Evolutionary conservation across 2,329 filamentous ascomycete genomes (phyloP).

Genomic region (Thyridium curvatum): DNA sequence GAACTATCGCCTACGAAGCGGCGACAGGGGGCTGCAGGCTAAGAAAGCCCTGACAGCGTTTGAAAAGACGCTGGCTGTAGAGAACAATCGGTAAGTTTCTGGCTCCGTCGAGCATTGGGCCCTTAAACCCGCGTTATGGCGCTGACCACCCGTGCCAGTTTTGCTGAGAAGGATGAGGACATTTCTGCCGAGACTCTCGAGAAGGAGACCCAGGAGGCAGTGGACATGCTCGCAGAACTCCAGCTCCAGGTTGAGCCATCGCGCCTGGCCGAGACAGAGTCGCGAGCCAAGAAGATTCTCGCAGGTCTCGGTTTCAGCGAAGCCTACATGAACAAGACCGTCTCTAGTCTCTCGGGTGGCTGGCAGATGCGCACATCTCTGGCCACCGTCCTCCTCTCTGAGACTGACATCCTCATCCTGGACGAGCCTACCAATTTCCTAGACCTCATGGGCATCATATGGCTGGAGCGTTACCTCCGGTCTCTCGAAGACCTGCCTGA

Average conservation of each 20-base stretch:
- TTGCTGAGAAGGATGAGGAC: slow-evolving; percentile 39
- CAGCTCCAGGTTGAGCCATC: slow-evolving; percentile 62
- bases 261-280: slow-evolving; percentile 48
- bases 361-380: slow-evolving; percentile 67
- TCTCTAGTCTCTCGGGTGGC: slow-evolving; percentile 67
- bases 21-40: slow-evolving; percentile 66
- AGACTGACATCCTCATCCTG: slow-evolving; percentile 71
- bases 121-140: background rate
- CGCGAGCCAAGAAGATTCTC: slow-evolving; percentile 39
- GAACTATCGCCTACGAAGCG: slow-evolving; percentile 67
- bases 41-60: slow-evolving; percentile 66
- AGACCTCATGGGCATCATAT: slow-evolving; percentile 76
- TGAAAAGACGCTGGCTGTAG: slow-evolving; percentile 56
- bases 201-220: slow-evolving; percentile 61
- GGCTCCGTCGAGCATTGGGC: no score
- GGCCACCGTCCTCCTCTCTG: slow-evolving; percentile 61
- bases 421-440: slow-evolving; percentile 88
- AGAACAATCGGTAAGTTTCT: slow-evolving; percentile 27
- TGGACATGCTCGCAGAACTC: slow-evolving; percentile 62
- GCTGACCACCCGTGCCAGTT: no score
- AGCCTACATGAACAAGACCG: slow-evolving; percentile 48
- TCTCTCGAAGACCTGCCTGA: slow-evolving; percentile 39
- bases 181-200: slow-evolving; percentile 52
- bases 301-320: slow-evolving; percentile 8
- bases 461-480: slow-evolving; percentile 70